Conservation (phyloP, 2,329 filamentous ascomycete genomes). For the Calonectria pseudoturangicola region DNA sequence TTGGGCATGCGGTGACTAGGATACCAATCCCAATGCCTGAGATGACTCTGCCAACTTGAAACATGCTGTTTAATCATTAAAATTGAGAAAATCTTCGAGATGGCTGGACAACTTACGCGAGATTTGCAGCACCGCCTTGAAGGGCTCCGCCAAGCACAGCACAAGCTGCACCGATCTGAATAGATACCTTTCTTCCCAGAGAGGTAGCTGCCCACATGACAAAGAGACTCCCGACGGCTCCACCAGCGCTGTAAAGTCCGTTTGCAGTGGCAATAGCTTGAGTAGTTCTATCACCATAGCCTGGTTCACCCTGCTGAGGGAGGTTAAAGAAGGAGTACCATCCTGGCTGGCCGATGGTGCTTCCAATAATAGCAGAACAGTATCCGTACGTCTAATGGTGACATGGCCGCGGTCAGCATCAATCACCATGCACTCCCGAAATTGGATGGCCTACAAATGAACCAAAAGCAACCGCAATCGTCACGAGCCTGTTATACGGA, state of each 20-base stretch:
- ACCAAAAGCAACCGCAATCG: conserved; percentile 59
- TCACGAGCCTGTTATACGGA: conserved; percentile 59
- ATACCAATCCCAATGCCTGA: conserved; percentile 66
- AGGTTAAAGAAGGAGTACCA: conserved; percentile 71
- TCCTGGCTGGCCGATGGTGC: conserved; percentile 71
- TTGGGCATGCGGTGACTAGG: conserved; percentile 60
- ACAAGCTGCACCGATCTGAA: conserved; percentile 66
- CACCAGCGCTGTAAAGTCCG: conserved; percentile 68
- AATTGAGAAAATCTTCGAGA: fast-evolving
- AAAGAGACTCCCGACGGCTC: conserved; percentile 67
- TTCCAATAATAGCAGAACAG: conserved; percentile 69
- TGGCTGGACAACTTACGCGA: conserved; percentile 57
- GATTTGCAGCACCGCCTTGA: conserved; percentile 65
- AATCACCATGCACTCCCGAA: not conserved
- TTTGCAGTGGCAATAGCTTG: conserved; percentile 69
- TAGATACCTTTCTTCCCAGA: conserved; percentile 66
- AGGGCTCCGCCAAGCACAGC: conserved; percentile 67
- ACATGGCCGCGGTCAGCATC: not conserved
- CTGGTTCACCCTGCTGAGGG: conserved; percentile 63
- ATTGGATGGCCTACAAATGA: conserved; percentile 53
- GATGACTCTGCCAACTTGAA: conserved; percentile 66
- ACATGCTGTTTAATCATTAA: conserved; percentile 47
- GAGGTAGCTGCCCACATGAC: conserved; percentile 69
- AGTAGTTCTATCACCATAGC: conserved; percentile 67
- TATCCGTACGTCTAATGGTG: conserved; percentile 68